phyloP scores from a whole-genome alignment of 148 eudicot genomes.

The Camellia japonica region DNA sequence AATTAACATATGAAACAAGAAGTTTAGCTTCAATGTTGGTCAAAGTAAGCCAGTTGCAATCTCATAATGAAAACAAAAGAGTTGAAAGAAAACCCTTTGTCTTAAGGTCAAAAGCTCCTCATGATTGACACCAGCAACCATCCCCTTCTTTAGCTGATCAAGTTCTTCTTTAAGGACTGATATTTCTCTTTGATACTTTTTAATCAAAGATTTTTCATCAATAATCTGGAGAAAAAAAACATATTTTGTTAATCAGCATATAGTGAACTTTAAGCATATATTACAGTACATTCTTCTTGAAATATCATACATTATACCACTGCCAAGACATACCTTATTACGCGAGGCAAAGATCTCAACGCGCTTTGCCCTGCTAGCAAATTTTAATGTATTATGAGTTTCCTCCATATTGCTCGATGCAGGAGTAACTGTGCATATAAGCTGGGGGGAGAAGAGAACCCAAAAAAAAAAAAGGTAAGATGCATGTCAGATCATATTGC shows the following conservation, averaged over 20 bases:
- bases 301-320: neutral
- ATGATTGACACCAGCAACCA: slow-evolving; percentile 82
- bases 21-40: neutral
- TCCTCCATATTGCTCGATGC: slow-evolving; percentile 99
- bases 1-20: neutral
- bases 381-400: slow-evolving; percentile 93
- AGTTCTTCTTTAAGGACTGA: slow-evolving; percentile 83
- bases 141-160: slow-evolving; percentile 82
- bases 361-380: slow-evolving; percentile 98
- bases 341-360: slow-evolving; percentile 96
- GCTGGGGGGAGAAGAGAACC: slow-evolving; percentile 43
- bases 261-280: neutral
- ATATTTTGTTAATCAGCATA: slow-evolving; percentile 10
- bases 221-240: slow-evolving; percentile 54
- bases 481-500: neutral
- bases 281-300: neutral
- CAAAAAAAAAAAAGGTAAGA: slow-evolving; percentile 11
- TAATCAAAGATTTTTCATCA: slow-evolving; percentile 95
- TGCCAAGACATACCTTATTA: slow-evolving; percentile 54
- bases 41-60: neutral
- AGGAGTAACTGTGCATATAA: slow-evolving; percentile 95
- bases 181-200: slow-evolving; percentile 95
- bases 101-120: slow-evolving; percentile 80
- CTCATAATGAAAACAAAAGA: neutral
- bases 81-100: slow-evolving; percentile 62